Conservation (phyloP, 495 filamentous ascomycete genomes). For the Lentithecium fluviatile region DNA sequence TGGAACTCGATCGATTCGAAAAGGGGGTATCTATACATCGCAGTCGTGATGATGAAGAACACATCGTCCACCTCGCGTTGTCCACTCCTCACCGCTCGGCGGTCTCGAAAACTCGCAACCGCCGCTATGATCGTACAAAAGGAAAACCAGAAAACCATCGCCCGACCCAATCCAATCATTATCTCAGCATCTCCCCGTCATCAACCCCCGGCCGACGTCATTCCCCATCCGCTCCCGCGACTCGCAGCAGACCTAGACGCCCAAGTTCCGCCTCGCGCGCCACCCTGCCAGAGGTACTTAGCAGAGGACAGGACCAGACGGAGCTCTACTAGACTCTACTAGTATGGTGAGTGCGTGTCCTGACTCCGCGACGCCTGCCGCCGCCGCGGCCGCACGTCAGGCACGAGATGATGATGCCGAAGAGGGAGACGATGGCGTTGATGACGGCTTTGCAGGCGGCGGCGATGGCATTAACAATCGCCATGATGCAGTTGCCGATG, state of each 20-base stretch:
- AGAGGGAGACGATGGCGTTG: conserved; percentile 71
- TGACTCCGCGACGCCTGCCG: conserved; percentile 40
- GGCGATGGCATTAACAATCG: conserved; percentile 78
- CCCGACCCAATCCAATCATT: no score
- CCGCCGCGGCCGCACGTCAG: conserved; percentile 73
- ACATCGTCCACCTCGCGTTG: not conserved
- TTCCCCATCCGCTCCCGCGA: not conserved
- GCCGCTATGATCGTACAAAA: no score
- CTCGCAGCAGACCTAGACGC: conserved; percentile 2
- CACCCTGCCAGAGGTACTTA: not conserved
- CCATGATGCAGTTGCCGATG: conserved; percentile 81
- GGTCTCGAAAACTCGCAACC: no score
- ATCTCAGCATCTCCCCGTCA: not conserved
- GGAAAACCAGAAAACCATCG: no score
- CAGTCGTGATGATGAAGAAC: conserved; percentile 12
- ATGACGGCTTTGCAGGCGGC: conserved; percentile 75
- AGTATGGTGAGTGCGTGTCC: conserved; percentile 27
- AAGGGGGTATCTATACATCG: conserved; percentile 23
- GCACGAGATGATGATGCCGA: conserved; percentile 83
- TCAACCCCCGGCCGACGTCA: not conserved
- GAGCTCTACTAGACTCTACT: conserved; percentile 34
- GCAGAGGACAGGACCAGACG: not conserved
- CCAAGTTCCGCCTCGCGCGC: conserved; percentile 2
- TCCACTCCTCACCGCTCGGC: not conserved
- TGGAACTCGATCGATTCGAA: no score